Base-by-base conservation (phyloP, 164 flowering plant species). In the Liriodendron chinense region DNA sequence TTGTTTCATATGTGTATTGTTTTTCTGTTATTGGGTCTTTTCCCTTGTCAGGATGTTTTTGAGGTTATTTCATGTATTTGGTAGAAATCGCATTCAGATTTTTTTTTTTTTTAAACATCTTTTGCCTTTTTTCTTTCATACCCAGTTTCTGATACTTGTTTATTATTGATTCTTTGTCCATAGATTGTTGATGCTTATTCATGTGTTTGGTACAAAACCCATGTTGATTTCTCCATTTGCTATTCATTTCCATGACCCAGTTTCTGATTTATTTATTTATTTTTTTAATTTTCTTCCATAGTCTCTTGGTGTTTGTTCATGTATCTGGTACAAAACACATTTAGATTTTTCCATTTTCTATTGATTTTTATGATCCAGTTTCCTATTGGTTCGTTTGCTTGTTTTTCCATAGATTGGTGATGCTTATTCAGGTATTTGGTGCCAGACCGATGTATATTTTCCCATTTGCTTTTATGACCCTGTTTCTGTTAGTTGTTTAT, bases 181-280 rank as follows among this genome's bases (percentile, higher is more conserved):
- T 69, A 10, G 57, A 10, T 34, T 75, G 20, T 22, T 9, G 70
- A 34, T 34, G 43, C 43, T 34, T 34, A 24, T 24, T 25, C n/a
- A 14, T 57, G 9, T 24, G 48, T 10, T 53, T 72, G 56, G 59
- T 25, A 43, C 28, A 25, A 47, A 57, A 72, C 66, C 72, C 72
- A 25, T 66, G 48, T 72, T 72, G n/a, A 25, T 22, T 72, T 59
- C 28, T 49, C 10, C 48, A 49, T 71, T 68, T 72, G 12, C 59
- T 57, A 53, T 63, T 48, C 18, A 13, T 59, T 71, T 77, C 25
- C 61, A 18, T 34, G 10, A 71, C 74, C 74, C 70, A 64, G 18
- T 76, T 76, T 23, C 10, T 69, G n/a, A 25, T 20, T 24, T 75
- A 56, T 68, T 8, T 13, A 43, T 26, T 26, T 68, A 25, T 20